Percentiles rank a stretch among this genome's conserved stretches.
phyloP scores from a whole-genome alignment of 768 basidiomycete genomes.

The Suillus discolor region DNA sequence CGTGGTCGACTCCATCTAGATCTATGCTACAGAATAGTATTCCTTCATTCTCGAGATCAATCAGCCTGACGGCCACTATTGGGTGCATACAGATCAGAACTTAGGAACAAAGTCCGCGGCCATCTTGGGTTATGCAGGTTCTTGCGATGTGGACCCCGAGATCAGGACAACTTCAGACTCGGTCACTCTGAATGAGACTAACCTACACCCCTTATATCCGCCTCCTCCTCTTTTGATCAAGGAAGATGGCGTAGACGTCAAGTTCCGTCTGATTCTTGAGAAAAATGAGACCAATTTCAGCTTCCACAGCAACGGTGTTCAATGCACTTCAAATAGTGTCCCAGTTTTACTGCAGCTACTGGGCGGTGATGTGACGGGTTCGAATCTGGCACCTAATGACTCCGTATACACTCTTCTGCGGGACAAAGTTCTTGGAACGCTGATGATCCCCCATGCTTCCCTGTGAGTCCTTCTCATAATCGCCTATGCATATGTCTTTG shows the following conservation, averaged over 20 bases:
- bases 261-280: conserved; percentile 37
- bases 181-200: too few relatives aligned
- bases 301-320: conserved; percentile 33
- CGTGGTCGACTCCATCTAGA: too few relatives aligned
- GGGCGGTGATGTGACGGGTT: conserved; percentile 38
- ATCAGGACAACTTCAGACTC: too few relatives aligned
- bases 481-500: neutral
- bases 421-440: conserved; percentile 36
- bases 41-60: too few relatives aligned
- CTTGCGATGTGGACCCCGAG: too few relatives aligned
- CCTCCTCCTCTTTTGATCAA: neutral
- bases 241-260: conserved; percentile 25
- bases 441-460: conserved; percentile 9
- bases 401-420: conserved; percentile 45
- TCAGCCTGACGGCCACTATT: too few relatives aligned
- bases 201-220: too few relatives aligned
- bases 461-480: conserved; percentile 8
- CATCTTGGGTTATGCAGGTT: too few relatives aligned
- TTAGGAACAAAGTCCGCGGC: too few relatives aligned
- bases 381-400: conserved; percentile 39
- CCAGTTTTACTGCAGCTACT: conserved; percentile 51
- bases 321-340: conserved; percentile 36
- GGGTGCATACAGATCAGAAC: too few relatives aligned
- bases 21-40: too few relatives aligned
- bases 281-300: conserved; percentile 23